Base-by-base conservation (phyloP, 2,329 filamentous ascomycete genomes). In the Monosporascus sp. region DNA sequence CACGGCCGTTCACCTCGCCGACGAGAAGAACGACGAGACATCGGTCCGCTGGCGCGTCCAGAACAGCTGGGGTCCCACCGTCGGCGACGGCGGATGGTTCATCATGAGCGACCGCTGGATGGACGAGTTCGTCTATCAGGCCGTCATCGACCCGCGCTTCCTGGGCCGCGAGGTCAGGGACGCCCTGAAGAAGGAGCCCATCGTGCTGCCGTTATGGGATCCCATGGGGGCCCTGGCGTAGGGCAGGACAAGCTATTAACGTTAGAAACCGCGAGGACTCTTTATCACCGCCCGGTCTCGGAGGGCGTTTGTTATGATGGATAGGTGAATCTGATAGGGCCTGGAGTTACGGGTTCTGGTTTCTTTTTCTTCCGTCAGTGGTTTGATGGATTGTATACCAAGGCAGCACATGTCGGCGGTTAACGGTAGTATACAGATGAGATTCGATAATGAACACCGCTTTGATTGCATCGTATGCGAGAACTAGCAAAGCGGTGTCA, bases 81-180 rank as follows among this genome's bases (percentile, higher is more conserved):
- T 80, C 0, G 91, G 91, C 1, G 82, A 85, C 14, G 84, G 91
- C 61, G 91, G 91, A 0, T 96, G 90, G 81, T 94, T 94, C 66
- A 88, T 96, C 57, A 96, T 95, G 90, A 88, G 79, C 56, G 91
- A 96, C 71, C 75, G 76, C 20, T 90, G 86, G 86, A 86, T 90
- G 82, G 84, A 88, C 57, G 78, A 90, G 72, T 95, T 91, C 73
- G 84, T 88, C 44, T 95, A 92, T 67, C 91, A 96, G 76, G 90
- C 87, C 7, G 91, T 95, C 16, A 84, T 96, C 6, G 89, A 95
- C 66, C 85, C 87, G 0, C 79, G 77, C 16, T 86, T 87, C 64
- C 76, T 88, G 51, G 76, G 75, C 52, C 80, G 82, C 64, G 83
- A 87, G 61, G 77, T 94, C 11, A 77, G 77, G 55, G 86, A 91